Conservation (phyloP, 352 stramenopile genomes). For the Thraustochytrium striatum region DNA sequence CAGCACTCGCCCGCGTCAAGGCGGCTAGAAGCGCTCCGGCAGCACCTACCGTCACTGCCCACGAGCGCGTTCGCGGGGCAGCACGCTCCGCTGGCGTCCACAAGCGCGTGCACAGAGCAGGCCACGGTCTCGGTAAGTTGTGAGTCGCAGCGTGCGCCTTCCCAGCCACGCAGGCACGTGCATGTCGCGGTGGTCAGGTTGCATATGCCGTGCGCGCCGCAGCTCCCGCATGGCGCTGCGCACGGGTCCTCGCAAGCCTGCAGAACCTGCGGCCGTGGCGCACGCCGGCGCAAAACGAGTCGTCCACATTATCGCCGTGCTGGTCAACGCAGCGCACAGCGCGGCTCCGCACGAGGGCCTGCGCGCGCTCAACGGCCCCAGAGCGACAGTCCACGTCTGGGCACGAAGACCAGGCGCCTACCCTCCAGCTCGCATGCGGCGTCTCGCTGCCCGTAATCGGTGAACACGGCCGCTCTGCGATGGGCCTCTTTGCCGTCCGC, state of each 20-base stretch:
- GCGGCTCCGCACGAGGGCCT: no score
- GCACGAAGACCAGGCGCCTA: no score
- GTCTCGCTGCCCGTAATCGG: no score
- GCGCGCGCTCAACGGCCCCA: no score
- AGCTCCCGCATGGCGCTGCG: not conserved
- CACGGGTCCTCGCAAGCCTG: not conserved
- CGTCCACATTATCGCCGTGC: no score
- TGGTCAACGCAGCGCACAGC: no score
- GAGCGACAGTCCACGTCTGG: no score
- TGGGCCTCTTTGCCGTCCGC: no score
- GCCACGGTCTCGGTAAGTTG: not conserved
- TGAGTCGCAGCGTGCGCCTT: not conserved
- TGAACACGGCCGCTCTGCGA: no score
- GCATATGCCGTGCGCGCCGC: conserved; percentile 6
- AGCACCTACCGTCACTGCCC: not conserved
- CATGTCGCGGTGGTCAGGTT: not conserved
- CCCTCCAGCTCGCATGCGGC: no score
- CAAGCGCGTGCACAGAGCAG: not conserved
- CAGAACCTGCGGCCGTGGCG: no score
- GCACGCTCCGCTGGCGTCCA: not conserved
- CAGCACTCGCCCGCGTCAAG: not conserved
- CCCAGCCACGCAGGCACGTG: not conserved
- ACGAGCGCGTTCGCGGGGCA: not conserved
- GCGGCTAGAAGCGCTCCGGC: not conserved
- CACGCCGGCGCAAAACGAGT: no score